Evolutionary conservation across 1,139 yeast species (phyloP), one percentile per base, ranked within the genome.

Genomic region (Pichia sorboxylosa): DNA sequence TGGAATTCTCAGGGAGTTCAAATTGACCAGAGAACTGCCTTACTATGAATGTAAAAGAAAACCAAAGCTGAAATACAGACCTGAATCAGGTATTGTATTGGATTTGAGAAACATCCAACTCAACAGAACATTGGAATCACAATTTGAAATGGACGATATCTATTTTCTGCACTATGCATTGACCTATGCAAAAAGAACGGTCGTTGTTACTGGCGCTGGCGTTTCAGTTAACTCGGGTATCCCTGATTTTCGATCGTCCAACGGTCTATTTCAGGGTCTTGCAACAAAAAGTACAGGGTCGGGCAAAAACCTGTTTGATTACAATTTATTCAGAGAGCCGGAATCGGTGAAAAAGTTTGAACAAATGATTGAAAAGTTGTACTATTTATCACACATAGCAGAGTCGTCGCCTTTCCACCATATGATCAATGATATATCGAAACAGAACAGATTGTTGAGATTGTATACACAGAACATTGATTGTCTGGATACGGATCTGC

Each of bases 161-260:
- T 52, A 57, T 9, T 67, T 66, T 38, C 42, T 67, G 15, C 61
- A 57, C 30, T 58, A 61, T 41, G 63, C 66, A 1, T 40, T 79
- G 10, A 63, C 58, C 43, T 63, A 74, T 45, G 55, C 67, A n/a
- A 58, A 54, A 34, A 56, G 54, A 33, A 65, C 59, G 58, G 63
- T 78, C 1, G 64, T 73, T 15, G 64, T 84, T 23, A 73, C 90
- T 0, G 95, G 95, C 4, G 95, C 95, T 9, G 95, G 95, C 4
- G 73, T 82, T 21, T 81, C 94, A 18, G 90, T 87, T 37, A 81
- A 81, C 28, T 84, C 93, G 0, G 95, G 95, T 3, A 83, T 84
- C 27, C 94, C 94, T 2, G 95, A 84, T 52, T 84, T 84, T 51
- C 61, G 95, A 40, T 81, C 94, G 0, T 63, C 77, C 11, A 71